Evolutionary conservation across 2,329 filamentous ascomycete genomes (phyloP).

Genomic region (Cercospora sojina): DNA sequence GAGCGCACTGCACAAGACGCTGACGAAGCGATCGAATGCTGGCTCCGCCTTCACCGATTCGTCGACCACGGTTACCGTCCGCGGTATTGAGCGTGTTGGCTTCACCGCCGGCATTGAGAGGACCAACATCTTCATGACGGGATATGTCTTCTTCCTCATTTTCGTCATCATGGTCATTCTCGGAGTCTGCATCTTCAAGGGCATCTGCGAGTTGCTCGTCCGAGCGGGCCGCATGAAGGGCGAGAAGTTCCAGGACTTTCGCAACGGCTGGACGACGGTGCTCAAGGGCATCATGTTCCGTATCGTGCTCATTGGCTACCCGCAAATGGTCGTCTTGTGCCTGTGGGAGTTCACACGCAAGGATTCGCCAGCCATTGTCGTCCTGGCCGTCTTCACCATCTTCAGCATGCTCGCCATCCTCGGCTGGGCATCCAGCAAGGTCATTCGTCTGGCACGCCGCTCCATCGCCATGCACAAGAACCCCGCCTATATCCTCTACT

Average conservation of each 20-base stretch:
- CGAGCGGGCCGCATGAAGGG: constrained; percentile 75
- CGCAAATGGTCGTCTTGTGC: constrained; percentile 84
- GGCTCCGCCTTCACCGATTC: constrained; percentile 35
- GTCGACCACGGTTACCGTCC: constrained; percentile 55
- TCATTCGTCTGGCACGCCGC: constrained; percentile 82
- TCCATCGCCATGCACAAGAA: constrained; percentile 93
- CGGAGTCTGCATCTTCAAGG: constrained; percentile 76
- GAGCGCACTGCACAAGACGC: constrained; percentile 40
- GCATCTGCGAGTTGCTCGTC: constrained; percentile 70
- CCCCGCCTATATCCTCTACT: constrained; percentile 94
- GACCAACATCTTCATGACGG: constrained; percentile 92
- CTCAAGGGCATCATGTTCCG: constrained; percentile 93
- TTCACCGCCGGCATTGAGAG: constrained; percentile 82
- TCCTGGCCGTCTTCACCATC: constrained; percentile 86
- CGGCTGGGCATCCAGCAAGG: constrained; percentile 83
- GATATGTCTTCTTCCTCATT: constrained; percentile 82
- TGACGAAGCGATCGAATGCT: constrained; percentile 43
- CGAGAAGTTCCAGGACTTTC: constrained; percentile 89
- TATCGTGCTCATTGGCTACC: constrained; percentile 83
- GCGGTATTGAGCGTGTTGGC: constrained; percentile 83
- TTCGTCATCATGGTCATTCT: constrained; percentile 75
- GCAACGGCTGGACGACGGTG: constrained; percentile 88
- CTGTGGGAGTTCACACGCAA: constrained; percentile 88
- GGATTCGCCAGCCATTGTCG: constrained; percentile 82
- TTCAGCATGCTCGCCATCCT: constrained; percentile 75